Conservation (phyloP, 2,329 filamentous ascomycete genomes). For the Sporothrix curviconia region DNA sequence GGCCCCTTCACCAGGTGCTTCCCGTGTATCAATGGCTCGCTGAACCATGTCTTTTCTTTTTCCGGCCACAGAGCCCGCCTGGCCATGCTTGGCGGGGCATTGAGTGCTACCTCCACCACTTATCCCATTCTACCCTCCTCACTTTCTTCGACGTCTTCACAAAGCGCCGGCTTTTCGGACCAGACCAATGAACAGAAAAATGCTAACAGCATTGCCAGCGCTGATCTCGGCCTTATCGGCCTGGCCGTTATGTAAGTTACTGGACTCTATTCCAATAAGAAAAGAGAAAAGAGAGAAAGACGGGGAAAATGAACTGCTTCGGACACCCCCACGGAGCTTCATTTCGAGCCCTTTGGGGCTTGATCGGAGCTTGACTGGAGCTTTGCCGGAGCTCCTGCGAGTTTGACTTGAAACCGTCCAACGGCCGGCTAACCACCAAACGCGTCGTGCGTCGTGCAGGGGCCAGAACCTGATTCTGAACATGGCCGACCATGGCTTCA, state of each 20-base stretch:
- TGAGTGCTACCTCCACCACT: slow-evolving; percentile 30
- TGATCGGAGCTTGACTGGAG: background rate
- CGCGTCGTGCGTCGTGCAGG: slow-evolving; percentile 36
- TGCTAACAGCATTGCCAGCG: slow-evolving; percentile 58
- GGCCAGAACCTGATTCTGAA: slow-evolving; percentile 85
- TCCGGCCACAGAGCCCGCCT: slow-evolving; percentile 59
- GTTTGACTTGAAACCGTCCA: background rate
- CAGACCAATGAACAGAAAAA: slow-evolving; percentile 27
- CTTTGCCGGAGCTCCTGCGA: background rate
- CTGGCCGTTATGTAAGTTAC: slow-evolving; percentile 74
- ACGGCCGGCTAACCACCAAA: background rate
- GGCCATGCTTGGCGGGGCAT: slow-evolving; percentile 61
- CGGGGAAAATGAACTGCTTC: background rate
- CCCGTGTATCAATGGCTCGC: slow-evolving; percentile 1
- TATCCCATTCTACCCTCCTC: slow-evolving; percentile 21
- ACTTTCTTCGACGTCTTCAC: background rate
- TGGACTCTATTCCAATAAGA: too few relatives aligned
- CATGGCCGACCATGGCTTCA: slow-evolving; percentile 88
- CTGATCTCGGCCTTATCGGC: slow-evolving; percentile 88
- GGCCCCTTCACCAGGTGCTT: too few relatives aligned
- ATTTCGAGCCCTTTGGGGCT: background rate
- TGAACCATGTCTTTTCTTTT: slow-evolving; percentile 3
- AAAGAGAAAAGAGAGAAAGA: too few relatives aligned
- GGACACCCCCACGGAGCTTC: background rate
- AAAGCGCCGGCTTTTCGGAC: slow-evolving; percentile 7